phyloP scores from a whole-genome alignment of 1,284 basidiomycete species.

The Rhodotorula glutinis region DNA sequence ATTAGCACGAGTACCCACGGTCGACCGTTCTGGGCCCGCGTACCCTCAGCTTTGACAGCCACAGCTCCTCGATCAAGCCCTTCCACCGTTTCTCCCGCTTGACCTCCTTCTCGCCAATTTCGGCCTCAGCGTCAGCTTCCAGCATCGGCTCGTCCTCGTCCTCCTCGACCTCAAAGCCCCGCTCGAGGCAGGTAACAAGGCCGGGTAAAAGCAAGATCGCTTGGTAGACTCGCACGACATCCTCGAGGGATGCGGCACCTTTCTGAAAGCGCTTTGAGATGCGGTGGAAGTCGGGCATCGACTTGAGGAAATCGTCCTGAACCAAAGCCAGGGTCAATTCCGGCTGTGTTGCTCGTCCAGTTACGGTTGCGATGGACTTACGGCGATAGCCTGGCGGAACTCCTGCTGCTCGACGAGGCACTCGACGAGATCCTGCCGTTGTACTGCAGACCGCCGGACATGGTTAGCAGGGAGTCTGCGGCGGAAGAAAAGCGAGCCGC shows the following conservation, averaged over 20 bases:
- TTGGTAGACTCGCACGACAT: conserved; percentile 95
- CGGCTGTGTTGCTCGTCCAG: too few relatives aligned
- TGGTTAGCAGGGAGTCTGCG: neutral
- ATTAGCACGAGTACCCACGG: too few relatives aligned
- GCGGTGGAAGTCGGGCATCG: conserved; percentile 92
- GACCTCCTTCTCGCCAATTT: neutral
- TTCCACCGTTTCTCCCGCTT: conserved; percentile 47
- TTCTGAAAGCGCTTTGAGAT: conserved; percentile 91
- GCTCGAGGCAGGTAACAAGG: conserved; percentile 58
- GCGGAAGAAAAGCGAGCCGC: conserved; percentile 8
- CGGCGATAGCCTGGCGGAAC: conserved; percentile 69
- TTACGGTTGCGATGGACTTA: too few relatives aligned
- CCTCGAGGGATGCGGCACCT: conserved; percentile 78
- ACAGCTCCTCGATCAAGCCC: conserved; percentile 64
- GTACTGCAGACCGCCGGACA: conserved; percentile 53
- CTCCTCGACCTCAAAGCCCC: conserved; percentile 50
- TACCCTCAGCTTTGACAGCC: conserved; percentile 63
- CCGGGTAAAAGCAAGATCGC: conserved; percentile 75
- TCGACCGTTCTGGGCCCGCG: conserved; percentile 39
- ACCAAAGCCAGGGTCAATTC: too few relatives aligned
- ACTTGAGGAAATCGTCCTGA: conserved; percentile 78
- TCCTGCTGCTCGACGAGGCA: conserved; percentile 77
- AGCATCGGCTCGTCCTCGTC: neutral
- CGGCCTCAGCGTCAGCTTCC: neutral
- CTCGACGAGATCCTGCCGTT: conserved; percentile 82